Base-by-base conservation (phyloP, 768 basidiomycete species). In the Lyophyllum semitale region DNA sequence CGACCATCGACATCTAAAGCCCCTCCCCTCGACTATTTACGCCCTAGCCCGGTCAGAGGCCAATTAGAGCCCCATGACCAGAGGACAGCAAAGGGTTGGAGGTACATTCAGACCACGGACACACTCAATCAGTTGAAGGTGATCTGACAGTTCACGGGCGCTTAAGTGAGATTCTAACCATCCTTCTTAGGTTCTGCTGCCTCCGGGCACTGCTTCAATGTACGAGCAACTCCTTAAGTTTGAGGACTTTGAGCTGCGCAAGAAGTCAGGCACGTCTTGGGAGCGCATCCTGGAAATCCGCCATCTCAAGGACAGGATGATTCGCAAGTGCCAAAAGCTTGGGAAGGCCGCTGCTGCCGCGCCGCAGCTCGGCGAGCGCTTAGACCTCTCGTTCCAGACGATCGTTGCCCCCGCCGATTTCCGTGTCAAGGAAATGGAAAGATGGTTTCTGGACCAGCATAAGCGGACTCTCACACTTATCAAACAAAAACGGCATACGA, bases 271-370 rank as follows among this genome's bases (percentile, higher is more conserved):
- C 30, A 76, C 85, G 20, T 80, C 82, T 54, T 89, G 86, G 87
- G 81, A 87, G 45, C 82, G 84, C 58, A 80, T 91, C 63, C 74
- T 88, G 58, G 80, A 89, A 66, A 87, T 91, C 45, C 87, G 88
- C 13, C 88, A 84, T 59, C 76, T 91, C 63, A 91, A 91, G 73
- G 88, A 91, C 67, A 81, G 89, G 55, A 89, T 90, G 88, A 84
- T 89, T 58, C 85, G 88, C 68, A 91, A 90, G 64, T 89, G 87
- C 65, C 83, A 84, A 59, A 82, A 85, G 52, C 71, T 89, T 41
- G 80, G 82, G 42, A 83, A 79, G 58, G 69, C 69, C 51, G 71
- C 79, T 12, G 65, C 75, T 27, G 66, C 73, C 15, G 12, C 35
- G 15, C 52, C 45, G 22, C 35, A 48, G 33, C 20, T 43, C 4